Percentiles rank a stretch among this genome's conserved stretches.
phyloP scores from a whole-genome alignment of 1,284 basidiomycete genomes.

The Agaricales sp. region DNA sequence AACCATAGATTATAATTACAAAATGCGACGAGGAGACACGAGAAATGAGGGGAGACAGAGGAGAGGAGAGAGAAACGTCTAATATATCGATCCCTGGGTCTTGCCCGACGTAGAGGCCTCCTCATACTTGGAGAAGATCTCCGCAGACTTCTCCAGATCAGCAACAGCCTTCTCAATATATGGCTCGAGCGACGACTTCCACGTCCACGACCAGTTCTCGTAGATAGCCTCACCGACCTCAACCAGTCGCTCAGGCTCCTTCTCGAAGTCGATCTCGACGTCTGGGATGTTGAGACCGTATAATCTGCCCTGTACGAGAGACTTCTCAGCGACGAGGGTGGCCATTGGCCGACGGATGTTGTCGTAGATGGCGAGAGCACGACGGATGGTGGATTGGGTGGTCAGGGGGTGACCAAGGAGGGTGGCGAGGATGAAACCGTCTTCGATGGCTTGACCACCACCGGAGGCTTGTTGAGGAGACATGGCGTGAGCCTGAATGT shows the following conservation, averaged over 20 bases:
- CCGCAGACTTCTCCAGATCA: neutral
- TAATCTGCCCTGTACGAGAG: constrained; percentile 32
- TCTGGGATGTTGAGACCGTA: constrained; percentile 24
- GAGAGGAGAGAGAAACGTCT: too few relatives aligned
- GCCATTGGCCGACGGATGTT: constrained; percentile 33
- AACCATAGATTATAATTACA: too few relatives aligned
- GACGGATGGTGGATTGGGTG: constrained; percentile 23
- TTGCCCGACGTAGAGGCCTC: too few relatives aligned
- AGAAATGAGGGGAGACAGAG: too few relatives aligned
- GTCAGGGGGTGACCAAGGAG: constrained; percentile 34
- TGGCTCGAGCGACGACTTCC: constrained; percentile 2
- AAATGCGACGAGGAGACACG: too few relatives aligned
- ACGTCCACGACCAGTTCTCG: constrained; percentile 34
- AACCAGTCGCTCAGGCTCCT: constrained; percentile 20
- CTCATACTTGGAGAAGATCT: too few relatives aligned
- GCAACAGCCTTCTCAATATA: neutral
- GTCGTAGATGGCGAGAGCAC: constrained; percentile 36
- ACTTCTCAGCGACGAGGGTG: constrained; percentile 28
- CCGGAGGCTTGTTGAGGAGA: constrained; percentile 39
- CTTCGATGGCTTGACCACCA: constrained; percentile 47
- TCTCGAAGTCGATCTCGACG: constrained; percentile 18
- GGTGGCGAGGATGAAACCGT: constrained; percentile 38
- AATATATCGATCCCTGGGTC: too few relatives aligned
- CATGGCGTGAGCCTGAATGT: constrained; percentile 39
- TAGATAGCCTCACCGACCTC: constrained; percentile 24